Evolutionary conservation across 1,284 basidiomycete genomes (phyloP).

Genomic region (Trichosporon sp.): DNA sequence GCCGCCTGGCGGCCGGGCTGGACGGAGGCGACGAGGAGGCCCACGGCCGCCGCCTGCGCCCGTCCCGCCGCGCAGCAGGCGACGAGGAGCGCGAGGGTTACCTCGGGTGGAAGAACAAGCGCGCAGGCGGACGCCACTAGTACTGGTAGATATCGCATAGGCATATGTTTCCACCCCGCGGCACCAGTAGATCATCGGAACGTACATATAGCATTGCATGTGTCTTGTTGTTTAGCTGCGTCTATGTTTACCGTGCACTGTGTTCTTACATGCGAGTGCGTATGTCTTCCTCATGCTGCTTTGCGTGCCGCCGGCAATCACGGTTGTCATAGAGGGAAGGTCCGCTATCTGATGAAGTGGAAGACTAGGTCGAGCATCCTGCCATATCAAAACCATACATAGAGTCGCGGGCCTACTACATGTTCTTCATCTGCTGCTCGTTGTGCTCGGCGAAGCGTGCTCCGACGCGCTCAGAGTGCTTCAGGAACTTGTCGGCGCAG

Average conservation of each 20-base stretch:
- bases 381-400: background rate
- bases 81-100: conserved; percentile 31
- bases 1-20: conserved; percentile 31
- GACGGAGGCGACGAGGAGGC: conserved; percentile 18
- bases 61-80: conserved; percentile 19
- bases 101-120: conserved; percentile 31
- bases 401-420: background rate
- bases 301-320: no score
- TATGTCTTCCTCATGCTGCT: no score
- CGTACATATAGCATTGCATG: background rate
- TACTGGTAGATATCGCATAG: background rate
- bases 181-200: background rate
- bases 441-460: conserved; percentile 87
- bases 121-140: background rate
- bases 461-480: conserved; percentile 91
- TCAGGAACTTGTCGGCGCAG: conserved; percentile 88
- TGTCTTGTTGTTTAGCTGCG: conserved; percentile 2
- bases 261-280: no score
- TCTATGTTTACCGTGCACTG: no score
- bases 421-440: conserved; percentile 49
- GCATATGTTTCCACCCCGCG: background rate
- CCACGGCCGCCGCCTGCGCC: conserved; percentile 12
- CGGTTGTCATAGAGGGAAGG: no score
- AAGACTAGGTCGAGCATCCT: no score
- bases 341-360: no score